A percentile compares a stretch with the other conserved stretches of the same genome.
These are phyloP conservation scores for Lasiosphaeriaceae sp. DNA, from an alignment of 495 filamentous ascomycete genomes.

Conservation along the genomic window DNA sequence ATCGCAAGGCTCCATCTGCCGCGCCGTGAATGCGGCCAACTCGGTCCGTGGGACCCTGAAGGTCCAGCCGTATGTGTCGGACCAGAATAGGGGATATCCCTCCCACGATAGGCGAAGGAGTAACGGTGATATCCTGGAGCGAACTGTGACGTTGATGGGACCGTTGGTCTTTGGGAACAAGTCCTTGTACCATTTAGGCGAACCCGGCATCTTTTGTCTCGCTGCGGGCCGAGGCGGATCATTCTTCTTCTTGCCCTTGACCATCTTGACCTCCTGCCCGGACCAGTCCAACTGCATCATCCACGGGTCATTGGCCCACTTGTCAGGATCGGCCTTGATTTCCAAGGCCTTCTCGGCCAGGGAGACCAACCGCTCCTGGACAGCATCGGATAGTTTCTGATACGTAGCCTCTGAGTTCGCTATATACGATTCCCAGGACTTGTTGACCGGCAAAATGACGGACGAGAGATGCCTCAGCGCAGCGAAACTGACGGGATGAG, in stretches of 20 bases:
- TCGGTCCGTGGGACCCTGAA: slow-evolving; percentile 71
- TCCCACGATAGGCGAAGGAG: slow-evolving; percentile 86
- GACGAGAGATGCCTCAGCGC: slow-evolving; percentile 88
- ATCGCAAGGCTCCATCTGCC: slow-evolving; percentile 68
- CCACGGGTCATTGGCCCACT: slow-evolving; percentile 80
- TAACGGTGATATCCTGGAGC: slow-evolving; percentile 83
- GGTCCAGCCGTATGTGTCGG: slow-evolving; percentile 86
- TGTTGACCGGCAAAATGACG: slow-evolving; percentile 85
- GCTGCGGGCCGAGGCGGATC: slow-evolving; percentile 74
- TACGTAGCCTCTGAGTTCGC: slow-evolving; percentile 81
- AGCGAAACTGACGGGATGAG: slow-evolving; percentile 96
- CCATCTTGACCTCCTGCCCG: slow-evolving; percentile 85
- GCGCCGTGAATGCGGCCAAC: slow-evolving; percentile 59
- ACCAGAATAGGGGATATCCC: slow-evolving; percentile 85
- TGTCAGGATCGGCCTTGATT: slow-evolving; percentile 61
- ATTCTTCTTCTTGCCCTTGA: slow-evolving; percentile 80
- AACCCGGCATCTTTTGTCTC: slow-evolving; percentile 87
- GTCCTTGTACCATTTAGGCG: slow-evolving; percentile 95
- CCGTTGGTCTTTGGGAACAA: slow-evolving; percentile 64
- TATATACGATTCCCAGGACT: slow-evolving; percentile 82
- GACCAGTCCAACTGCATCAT: slow-evolving; percentile 92
- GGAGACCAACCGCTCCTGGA: slow-evolving; percentile 65
- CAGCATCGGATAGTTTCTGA: slow-evolving; percentile 65
- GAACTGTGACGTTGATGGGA: slow-evolving; percentile 73
- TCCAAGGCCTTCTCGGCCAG: slow-evolving; percentile 73